Conservation (phyloP, 2,329 filamentous ascomycete genomes). For the Diaporthe sp. region DNA sequence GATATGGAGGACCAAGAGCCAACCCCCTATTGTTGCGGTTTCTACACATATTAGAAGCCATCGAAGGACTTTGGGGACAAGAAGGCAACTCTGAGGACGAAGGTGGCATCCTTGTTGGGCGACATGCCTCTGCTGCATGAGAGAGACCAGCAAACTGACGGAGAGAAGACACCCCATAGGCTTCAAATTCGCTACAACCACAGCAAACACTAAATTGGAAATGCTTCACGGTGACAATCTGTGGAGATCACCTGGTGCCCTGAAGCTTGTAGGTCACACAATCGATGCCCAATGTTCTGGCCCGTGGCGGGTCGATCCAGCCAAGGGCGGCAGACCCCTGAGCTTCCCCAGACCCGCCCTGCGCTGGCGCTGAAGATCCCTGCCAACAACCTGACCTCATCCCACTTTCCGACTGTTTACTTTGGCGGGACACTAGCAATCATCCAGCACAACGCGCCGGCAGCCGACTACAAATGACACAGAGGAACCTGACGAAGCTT, state of each 20-base stretch:
- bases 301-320: conserved; percentile 1
- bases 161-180: background rate
- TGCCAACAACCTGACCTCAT: conserved; percentile 13
- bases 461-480: background rate
- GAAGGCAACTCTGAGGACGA: background rate
- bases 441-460: conserved; percentile 1
- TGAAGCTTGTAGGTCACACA: background rate
- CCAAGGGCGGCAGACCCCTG: conserved; percentile 17
- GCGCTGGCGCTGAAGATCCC: conserved; percentile 12
- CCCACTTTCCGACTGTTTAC: conserved; percentile 20
- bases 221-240: background rate
- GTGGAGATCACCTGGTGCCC: background rate
- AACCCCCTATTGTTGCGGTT: too few relatives aligned
- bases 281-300: background rate
- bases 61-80: too few relatives aligned
- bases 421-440: background rate
- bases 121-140: background rate
- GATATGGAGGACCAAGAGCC: too few relatives aligned
- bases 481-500: background rate
- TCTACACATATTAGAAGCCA: too few relatives aligned
- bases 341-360: conserved; percentile 32
- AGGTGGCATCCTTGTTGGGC: background rate
- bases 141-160: background rate
- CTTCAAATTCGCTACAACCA: background rate
- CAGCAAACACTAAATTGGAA: too few relatives aligned